Evolutionary conservation across 2,329 filamentous ascomycete species (phyloP), one percentile per base, ranked within the genome.

Genomic region (Microdochium nivale): DNA sequence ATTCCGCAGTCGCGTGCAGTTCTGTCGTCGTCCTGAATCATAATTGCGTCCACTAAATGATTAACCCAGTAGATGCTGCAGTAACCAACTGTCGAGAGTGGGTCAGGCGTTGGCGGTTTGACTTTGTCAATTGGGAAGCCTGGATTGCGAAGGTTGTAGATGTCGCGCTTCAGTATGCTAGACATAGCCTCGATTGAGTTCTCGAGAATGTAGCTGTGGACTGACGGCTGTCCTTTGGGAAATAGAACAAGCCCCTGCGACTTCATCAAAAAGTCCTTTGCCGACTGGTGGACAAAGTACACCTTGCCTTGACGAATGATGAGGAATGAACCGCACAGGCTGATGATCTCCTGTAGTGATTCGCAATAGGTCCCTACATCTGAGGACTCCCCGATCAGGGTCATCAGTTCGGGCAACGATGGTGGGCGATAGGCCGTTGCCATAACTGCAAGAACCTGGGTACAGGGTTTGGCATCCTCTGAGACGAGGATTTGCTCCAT

Each of bases 281-380:
- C 56, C 10, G 56, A 59, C 25, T 58, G 52, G 49, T 59, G 56
- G 3, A 59, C 49, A 52, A 58, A 54, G 44, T 55, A 56, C 21
- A 58, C 47, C 0, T 24, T 51, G 19, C 49, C 25, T 7, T 53
- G 46, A 10, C 49, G 50, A 24, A 56, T 16, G 10, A 30, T 50
- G 19, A 58, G 49, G 43, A 58, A 58, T 7, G 54, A 58, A 25
- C 53, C 56, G 50, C 56, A 33, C 9, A 9, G 32, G 16, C 16
- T 33, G 32, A 33, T 33, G 32, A 33, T 33, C 32, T 16, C 32
- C 16, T 33, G 32, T 9, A 33, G 32, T 16, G 16, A 9, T 16
- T 33, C 32, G n/a, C n/a, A n/a, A n/a, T n/a, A n/a, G 16, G 32
- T 16, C 32, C 32, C 16, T 16, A 33, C 16, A 16, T 16, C 9